Base-by-base conservation (phyloP, 2,329 filamentous ascomycete species). In the Verticillium zaregamsianum region DNA sequence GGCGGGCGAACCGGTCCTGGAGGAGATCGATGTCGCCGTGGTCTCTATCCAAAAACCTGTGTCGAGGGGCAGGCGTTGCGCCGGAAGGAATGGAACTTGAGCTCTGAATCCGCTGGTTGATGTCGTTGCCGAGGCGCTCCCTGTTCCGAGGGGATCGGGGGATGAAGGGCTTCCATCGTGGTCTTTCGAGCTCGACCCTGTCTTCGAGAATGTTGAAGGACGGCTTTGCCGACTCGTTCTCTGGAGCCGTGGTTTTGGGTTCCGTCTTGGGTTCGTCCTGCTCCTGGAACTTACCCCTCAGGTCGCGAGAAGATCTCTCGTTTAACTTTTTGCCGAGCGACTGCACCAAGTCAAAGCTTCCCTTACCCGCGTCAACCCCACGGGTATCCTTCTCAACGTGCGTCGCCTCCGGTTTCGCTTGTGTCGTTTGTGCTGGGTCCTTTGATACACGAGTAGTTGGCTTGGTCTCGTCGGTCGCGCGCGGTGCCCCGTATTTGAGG, bases 11-110 rank as follows among this genome's bases (percentile, higher is more conserved):
- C 12, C 73, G 76, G 63, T 79, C 74, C 56, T 77, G 74, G 7
- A 83, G 62, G 3, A 83, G 72, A 63, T 84, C 82, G 54, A 82
- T 76, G 17, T 72, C 69, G 20, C 69, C 72, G 2, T 74, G 68
- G 7, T 74, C 72, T n/a, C 64, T 69, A 20, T 67, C 67, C 14
- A 65, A 58, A 35, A 71, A 70, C 14, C 64, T 35, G 14, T 73
- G 62, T n/a, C 70, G 70, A 17, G 56, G 66, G 20, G 70, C 66
- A 15, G 64, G 61, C 2, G 70, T 66, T 8, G 63, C 64, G 31
- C 69, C 63, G n/a, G 66, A 62, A 11, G 65, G 59, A 2, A 68
- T 66, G 8, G 66, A 66, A 37, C 68, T 71, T 11, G 70, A 71
- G 33, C 68, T 70, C 57, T 72, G 67, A 28, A 74, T 70, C 25